Base-by-base conservation (phyloP, 164 flowering plant genomes). In the Taxillus chinensis region DNA sequence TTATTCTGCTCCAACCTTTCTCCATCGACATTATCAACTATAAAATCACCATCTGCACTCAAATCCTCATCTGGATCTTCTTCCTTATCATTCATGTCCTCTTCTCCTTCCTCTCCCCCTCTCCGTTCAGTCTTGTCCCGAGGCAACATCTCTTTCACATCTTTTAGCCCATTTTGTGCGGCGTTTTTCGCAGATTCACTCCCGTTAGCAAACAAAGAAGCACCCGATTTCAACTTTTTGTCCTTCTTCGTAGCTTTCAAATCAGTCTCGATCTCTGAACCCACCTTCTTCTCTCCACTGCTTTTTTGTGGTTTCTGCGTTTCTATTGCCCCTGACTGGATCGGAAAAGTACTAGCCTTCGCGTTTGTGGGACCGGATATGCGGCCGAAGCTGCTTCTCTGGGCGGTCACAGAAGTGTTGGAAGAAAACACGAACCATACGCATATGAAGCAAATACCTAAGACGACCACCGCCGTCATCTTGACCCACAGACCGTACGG, bases 361-460 rank as follows among this genome's bases (percentile, higher is more conserved):
- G 72, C 41, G 40, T 53, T 57, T 3, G 68, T 3, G 81, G 67
- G 1, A 70, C 75, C 5, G 89, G 87, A 39, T 75, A 84, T 13
- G 80, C 74, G 39, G 50, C 78, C 71, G 66, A 92, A 92, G 64
- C 81, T 86, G 54, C 78, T 79, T 61, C 96, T 86, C 63, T 82
- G 96, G 66, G 78, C 70, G 45, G 80, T 74, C 7, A 88, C 70
- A 5, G 85, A 73, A 55, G 78, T 43, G 7, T 87, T 74, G 49
- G 91, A 64, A 27, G 90, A 90, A 65, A 86, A 83, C 50, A 81
- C 54, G 52, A 87, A 86, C 96, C 92, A 90, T 11, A 83, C 60
- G 27, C 90, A 67, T 3, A 88, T 73, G 55, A 86, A 90, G 63
- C 93, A 82, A 16, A 93, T 75, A 68, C 98, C 98, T 77, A 90